These are phyloP conservation scores for Zanthoxylum bungeanum DNA, from an alignment of 345 rosid species.

Conservation along the genomic window DNA sequence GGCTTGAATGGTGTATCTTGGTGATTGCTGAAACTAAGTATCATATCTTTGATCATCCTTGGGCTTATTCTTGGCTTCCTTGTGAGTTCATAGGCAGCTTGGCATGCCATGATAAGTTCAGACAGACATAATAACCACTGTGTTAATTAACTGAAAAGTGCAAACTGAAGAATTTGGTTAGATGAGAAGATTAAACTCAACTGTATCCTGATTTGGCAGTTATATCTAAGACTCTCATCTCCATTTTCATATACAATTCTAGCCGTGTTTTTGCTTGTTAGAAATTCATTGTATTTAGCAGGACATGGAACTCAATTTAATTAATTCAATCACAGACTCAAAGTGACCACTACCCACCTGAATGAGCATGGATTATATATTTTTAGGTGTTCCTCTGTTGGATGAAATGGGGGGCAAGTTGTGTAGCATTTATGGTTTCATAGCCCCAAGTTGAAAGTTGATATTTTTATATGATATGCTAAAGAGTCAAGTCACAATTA, in stretches of 20 bases:
- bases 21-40: not conserved
- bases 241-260: not conserved
- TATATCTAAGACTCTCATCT: not conserved
- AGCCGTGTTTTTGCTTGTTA: not conserved
- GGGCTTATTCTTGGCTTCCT: not conserved
- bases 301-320: not conserved
- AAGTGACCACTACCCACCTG: not conserved
- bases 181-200: not conserved
- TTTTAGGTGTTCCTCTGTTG: not conserved
- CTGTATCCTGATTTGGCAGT: not conserved
- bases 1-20: not conserved
- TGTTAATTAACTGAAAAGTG: not conserved
- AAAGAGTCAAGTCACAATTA: not conserved
- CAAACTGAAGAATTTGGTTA: not conserved
- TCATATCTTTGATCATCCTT: not conserved
- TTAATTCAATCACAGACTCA: not conserved
- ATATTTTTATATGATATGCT: not conserved
- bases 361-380: not conserved
- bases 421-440: not conserved
- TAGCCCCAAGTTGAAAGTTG: not conserved
- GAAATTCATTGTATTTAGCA: not conserved
- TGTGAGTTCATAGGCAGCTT: not conserved
- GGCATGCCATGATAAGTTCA: not conserved
- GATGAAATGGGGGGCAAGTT: not conserved
- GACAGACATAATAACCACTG: not conserved